Percentiles rank a stretch among this genome's conserved stretches.
Evolutionary conservation across 345 rosid genomes (phyloP).

Genomic region (Gossypium bickii): DNA sequence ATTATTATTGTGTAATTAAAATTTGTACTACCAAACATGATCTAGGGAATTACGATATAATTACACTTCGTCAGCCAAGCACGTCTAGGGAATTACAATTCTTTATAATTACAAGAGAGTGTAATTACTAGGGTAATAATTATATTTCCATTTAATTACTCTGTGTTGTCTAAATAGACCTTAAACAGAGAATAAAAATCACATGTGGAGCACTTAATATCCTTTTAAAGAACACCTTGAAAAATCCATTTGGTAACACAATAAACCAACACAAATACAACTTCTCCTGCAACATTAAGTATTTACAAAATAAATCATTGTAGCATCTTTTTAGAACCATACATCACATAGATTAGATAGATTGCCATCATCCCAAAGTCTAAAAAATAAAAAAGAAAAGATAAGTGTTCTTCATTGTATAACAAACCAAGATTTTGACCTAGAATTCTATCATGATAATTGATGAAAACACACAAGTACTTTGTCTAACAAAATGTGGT

Average conservation of each 20-base stretch:
- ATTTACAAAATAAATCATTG: conserved; percentile 1
- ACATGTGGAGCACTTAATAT: conserved; percentile 42
- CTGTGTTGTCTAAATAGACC: too few relatives aligned
- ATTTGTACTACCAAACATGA: too few relatives aligned
- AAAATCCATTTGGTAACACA: conserved; percentile 83
- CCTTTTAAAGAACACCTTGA: conserved; percentile 87
- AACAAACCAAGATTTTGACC: conserved; percentile 19
- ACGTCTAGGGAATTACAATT: too few relatives aligned
- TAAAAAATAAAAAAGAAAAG: background rate
- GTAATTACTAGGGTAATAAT: too few relatives aligned
- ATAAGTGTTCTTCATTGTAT: background rate
- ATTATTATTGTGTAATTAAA: too few relatives aligned
- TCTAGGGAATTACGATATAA: too few relatives aligned
- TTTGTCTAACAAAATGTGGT: too few relatives aligned
- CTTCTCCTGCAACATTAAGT: conserved; percentile 42
- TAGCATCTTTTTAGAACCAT: conserved; percentile 9
- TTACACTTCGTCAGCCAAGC: too few relatives aligned
- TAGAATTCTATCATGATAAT: background rate
- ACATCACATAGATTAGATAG: background rate
- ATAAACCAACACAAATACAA: conserved; percentile 73
- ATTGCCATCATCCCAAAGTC: background rate
- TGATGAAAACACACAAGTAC: too few relatives aligned
- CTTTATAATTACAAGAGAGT: too few relatives aligned
- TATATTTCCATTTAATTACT: too few relatives aligned
- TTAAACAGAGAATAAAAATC: background rate